Percentiles rank a stretch among this genome's conserved stretches.
Evolutionary conservation across 192 early-diverging fungal species (phyloP).

Genomic region (Bifiguratus adelaidae): DNA sequence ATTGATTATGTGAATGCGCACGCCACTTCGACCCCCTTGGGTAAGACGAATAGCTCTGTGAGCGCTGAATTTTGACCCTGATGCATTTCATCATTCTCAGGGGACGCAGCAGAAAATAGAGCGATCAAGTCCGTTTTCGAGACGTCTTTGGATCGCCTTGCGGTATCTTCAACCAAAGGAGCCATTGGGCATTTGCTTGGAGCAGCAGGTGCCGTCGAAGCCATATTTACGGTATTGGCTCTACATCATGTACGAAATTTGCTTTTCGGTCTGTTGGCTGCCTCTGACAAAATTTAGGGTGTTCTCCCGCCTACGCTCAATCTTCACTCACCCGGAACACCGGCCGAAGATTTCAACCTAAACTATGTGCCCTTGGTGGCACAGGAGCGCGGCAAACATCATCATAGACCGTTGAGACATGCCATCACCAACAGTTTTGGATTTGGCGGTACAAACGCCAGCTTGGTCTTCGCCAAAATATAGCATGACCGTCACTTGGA

Average conservation of each 20-base stretch:
- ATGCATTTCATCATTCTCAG: too few species aligned
- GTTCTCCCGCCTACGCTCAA: conserved; percentile 82
- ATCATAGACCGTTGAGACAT: conserved; percentile 30
- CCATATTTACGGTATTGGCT: conserved; percentile 77
- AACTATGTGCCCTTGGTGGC: conserved; percentile 72
- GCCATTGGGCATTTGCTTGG: conserved; percentile 92
- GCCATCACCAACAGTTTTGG: conserved; percentile 88
- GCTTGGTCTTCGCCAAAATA: conserved; percentile 52
- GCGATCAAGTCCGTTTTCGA: conserved; percentile 78
- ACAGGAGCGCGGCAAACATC: conserved; percentile 42
- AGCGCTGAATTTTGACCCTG: not conserved
- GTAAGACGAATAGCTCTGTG: conserved; percentile 15
- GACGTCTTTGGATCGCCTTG: conserved; percentile 28
- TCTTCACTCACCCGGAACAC: conserved; percentile 42
- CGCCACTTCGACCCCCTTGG: conserved; percentile 78
- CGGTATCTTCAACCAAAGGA: conserved; percentile 86
- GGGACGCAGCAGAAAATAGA: conserved; percentile 77
- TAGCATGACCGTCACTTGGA: too few species aligned
- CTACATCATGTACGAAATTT: conserved; percentile 43
- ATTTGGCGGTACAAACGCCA: conserved; percentile 78
- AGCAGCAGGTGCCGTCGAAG: conserved; percentile 89
- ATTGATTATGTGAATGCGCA: conserved; percentile 92
- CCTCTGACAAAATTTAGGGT: conserved; percentile 22
- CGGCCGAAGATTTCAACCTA: conserved; percentile 57
- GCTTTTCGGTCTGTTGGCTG: conserved; percentile 5